These are phyloP conservation scores for Geranium rotundifolium DNA, from an alignment of 345 rosid species.

Conservation along the genomic window DNA sequence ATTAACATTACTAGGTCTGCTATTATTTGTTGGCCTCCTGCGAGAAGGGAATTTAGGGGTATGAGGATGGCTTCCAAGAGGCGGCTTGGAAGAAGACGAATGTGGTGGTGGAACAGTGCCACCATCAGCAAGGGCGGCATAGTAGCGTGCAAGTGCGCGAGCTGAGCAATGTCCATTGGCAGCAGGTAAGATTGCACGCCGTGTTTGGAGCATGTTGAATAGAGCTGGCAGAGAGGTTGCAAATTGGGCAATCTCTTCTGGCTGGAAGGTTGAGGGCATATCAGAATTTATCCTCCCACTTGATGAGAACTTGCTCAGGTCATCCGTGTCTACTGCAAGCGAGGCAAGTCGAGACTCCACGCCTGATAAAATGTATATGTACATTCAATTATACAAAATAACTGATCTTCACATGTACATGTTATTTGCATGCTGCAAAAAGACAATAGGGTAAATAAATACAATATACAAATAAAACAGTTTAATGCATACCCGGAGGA, in stretches of 20 bases:
- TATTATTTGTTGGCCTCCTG: constrained; percentile 20
- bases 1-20: too few relatives aligned
- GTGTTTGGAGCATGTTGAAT: constrained; percentile 65
- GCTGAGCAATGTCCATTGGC: constrained; percentile 94
- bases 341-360: constrained; percentile 91
- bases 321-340: constrained; percentile 51
- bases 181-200: constrained; percentile 85
- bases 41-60: constrained; percentile 45
- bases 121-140: constrained; percentile 74
- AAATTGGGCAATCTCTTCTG: constrained; percentile 24
- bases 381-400: too few relatives aligned
- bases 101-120: constrained; percentile 71
- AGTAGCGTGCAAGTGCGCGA: constrained; percentile 94
- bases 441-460: too few relatives aligned
- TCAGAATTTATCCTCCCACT: constrained; percentile 23
- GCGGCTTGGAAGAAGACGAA: constrained; percentile 57
- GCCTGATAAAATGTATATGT: background rate
- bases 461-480: too few relatives aligned
- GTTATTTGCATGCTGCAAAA: background rate
- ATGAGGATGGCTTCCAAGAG: constrained; percentile 79
- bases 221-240: constrained; percentile 40
- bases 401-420: too few relatives aligned
- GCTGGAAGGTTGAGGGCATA: constrained; percentile 73
- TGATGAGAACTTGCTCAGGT: constrained; percentile 35
- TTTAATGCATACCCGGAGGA: too few relatives aligned